A percentile compares a stretch with the other conserved stretches of the same genome.
These are phyloP conservation scores for Ceratocystis papillata DNA, from an alignment of 2,329 filamentous ascomycete genomes.

Conservation along the genomic window DNA sequence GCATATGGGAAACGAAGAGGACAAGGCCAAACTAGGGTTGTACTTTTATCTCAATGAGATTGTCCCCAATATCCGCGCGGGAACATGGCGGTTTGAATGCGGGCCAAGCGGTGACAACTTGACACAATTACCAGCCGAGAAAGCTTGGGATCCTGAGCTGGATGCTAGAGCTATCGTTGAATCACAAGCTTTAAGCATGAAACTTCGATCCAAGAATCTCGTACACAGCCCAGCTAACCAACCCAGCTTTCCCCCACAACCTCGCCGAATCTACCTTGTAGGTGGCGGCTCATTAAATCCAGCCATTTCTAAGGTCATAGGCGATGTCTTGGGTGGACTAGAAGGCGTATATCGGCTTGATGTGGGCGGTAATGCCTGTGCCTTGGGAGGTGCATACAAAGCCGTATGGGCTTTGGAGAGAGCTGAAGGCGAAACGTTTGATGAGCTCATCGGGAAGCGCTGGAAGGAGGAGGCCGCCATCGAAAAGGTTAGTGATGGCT, in stretches of 20 bases:
- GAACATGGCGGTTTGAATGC: slow-evolving; percentile 73
- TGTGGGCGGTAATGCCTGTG: slow-evolving; percentile 90
- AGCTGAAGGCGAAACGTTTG: slow-evolving; percentile 61
- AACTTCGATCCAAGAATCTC: slow-evolving; percentile 69
- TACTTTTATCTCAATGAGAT: slow-evolving; percentile 95
- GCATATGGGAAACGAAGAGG: slow-evolving; percentile 43
- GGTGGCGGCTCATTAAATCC: slow-evolving; percentile 84
- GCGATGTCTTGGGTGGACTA: slow-evolving; percentile 74
- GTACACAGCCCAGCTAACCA: slow-evolving; percentile 44
- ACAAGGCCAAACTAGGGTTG: slow-evolving; percentile 73
- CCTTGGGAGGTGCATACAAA: slow-evolving; percentile 88
- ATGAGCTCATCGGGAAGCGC: slow-evolving; percentile 69
- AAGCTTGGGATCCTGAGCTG: slow-evolving; percentile 43
- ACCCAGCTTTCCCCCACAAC: slow-evolving; percentile 60
- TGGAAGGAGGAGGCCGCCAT: slow-evolving; percentile 83
- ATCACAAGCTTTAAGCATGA: slow-evolving; percentile 85
- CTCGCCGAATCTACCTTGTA: slow-evolving; percentile 83
- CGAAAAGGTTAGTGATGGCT: slow-evolving; percentile 72
- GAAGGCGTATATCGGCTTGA: slow-evolving; percentile 92
- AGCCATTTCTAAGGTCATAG: slow-evolving; percentile 74
- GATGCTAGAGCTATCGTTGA: slow-evolving; percentile 84
- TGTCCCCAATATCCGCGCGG: slow-evolving; percentile 77
- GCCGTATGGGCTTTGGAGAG: slow-evolving; percentile 84
- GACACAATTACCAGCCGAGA: slow-evolving; percentile 28
- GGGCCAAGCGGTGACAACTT: slow-evolving; percentile 45